Conservation (phyloP, 148 eudicot species). For the Vaccinium vitisidaea region DNA sequence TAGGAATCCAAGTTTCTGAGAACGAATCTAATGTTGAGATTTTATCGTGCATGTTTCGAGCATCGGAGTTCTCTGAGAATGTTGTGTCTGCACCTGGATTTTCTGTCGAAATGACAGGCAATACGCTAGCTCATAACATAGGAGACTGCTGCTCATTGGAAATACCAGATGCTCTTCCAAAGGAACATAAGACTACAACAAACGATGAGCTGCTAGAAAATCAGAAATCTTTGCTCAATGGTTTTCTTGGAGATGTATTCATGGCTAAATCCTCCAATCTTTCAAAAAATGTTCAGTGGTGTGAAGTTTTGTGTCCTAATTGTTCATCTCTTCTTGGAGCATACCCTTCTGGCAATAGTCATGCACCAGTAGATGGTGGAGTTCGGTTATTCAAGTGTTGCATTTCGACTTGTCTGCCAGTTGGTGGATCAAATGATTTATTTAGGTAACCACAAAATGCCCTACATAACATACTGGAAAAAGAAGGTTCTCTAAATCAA, state of each 20-base stretch:
- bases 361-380: constrained; percentile 70
- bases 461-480: neutral
- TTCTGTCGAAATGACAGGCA: constrained; percentile 10
- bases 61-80: constrained; percentile 19
- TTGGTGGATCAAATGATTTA: constrained; percentile 38
- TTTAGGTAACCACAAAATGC: constrained; percentile 52
- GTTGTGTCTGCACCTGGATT: constrained; percentile 29
- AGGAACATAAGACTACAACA: constrained; percentile 29
- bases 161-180: constrained; percentile 24
- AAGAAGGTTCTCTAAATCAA: neutral
- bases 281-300: constrained; percentile 80
- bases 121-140: constrained; percentile 8
- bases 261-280: constrained; percentile 60
- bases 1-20: constrained; percentile 13
- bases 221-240: constrained; percentile 77
- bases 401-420: constrained; percentile 65
- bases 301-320: constrained; percentile 57
- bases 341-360: constrained; percentile 53
- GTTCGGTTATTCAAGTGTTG: constrained; percentile 76
- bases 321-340: constrained; percentile 81
- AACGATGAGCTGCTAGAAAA: constrained; percentile 44
- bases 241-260: constrained; percentile 82
- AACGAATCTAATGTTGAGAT: constrained; percentile 11
- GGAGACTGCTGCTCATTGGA: constrained; percentile 39
- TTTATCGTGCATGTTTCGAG: constrained; percentile 17